phyloP scores from a whole-genome alignment of 805 yeast genomes.

The Candida montana region DNA sequence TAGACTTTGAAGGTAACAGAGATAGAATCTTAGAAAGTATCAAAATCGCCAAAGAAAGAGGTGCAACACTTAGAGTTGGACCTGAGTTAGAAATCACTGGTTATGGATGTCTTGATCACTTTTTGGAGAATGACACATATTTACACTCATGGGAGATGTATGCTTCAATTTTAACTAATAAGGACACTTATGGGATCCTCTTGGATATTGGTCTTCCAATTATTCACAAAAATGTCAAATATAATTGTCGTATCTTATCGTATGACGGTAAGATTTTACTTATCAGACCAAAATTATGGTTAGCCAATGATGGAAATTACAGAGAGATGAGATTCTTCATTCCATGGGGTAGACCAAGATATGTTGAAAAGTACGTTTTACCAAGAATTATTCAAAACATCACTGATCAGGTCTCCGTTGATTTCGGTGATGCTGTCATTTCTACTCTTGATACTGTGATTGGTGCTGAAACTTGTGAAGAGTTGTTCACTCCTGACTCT shows the following conservation, averaged over 20 bases:
- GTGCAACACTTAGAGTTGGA: constrained; percentile 86
- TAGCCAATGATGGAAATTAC: constrained; percentile 97
- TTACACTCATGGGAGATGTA: constrained; percentile 95
- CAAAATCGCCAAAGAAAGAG: constrained; percentile 61
- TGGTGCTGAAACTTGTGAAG: constrained; percentile 99
- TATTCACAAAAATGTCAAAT: constrained; percentile 78
- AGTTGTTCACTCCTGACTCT: constrained; percentile 90
- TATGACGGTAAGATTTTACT: constrained; percentile 72
- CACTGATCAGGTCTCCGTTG: constrained; percentile 63
- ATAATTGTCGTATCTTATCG: constrained; percentile 85
- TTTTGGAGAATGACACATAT: constrained; percentile 81
- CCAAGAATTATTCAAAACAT: constrained; percentile 65
- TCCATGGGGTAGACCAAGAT: constrained; percentile 82
- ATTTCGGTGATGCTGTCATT: constrained; percentile 88
- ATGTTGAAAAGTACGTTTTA: constrained; percentile 65
- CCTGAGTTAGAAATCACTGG: constrained; percentile 96
- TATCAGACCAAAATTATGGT: constrained; percentile 87
- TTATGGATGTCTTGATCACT: constrained; percentile 92
- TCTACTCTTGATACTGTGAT: constrained; percentile 80
- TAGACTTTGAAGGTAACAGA: constrained; percentile 95
- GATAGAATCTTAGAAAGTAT: constrained; percentile 86
- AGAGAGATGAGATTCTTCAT: constrained; percentile 96
- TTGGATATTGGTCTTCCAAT: constrained; percentile 96
- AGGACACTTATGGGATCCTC: constrained; percentile 69
- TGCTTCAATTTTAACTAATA: constrained; percentile 61